Conservation (phyloP, 805 yeast genomes). For the Candida stauntonica region DNA sequence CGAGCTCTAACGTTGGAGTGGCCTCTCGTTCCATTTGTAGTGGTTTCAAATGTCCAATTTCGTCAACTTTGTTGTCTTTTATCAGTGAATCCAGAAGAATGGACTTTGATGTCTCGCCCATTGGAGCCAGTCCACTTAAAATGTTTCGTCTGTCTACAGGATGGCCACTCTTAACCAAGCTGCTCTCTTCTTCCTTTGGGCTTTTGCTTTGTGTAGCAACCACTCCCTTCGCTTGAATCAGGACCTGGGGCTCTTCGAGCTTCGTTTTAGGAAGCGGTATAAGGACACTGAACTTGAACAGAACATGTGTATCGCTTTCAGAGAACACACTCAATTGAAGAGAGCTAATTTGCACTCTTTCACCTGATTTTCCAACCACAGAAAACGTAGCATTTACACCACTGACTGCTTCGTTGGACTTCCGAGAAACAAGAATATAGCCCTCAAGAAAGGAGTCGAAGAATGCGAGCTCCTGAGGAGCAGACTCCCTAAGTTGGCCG, state of each 20-base stretch:
- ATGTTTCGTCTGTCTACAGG: slow-evolving; percentile 24
- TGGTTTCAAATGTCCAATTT: too few relatives aligned
- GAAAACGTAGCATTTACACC: neutral
- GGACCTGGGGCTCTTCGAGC: slow-evolving; percentile 17
- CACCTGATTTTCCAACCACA: neutral
- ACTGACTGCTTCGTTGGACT: neutral
- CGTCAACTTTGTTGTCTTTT: slow-evolving; percentile 14
- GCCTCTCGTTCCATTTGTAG: neutral
- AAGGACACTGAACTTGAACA: slow-evolving; percentile 15
- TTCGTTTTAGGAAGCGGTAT: slow-evolving; percentile 23
- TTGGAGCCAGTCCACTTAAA: slow-evolving; percentile 14
- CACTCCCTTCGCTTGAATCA: slow-evolving; percentile 7
- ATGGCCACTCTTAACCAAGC: slow-evolving; percentile 1
- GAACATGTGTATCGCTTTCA: neutral
- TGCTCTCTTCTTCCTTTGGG: neutral
- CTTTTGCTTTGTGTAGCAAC: neutral
- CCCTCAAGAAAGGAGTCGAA: slow-evolving; percentile 10
- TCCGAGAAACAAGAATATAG: slow-evolving; percentile 1
- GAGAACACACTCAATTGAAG: neutral
- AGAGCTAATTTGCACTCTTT: slow-evolving; percentile 1
- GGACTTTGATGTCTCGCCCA: slow-evolving; percentile 2
- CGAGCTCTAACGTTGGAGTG: slow-evolving; percentile 1
- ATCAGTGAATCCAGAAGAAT: slow-evolving; percentile 19
- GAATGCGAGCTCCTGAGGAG: slow-evolving; percentile 7
- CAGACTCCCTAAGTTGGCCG: too few relatives aligned